Evolutionary conservation across 331 rosid genomes (phyloP), one percentile per base, ranked within the genome.

Genomic region (Saraca asoca): DNA sequence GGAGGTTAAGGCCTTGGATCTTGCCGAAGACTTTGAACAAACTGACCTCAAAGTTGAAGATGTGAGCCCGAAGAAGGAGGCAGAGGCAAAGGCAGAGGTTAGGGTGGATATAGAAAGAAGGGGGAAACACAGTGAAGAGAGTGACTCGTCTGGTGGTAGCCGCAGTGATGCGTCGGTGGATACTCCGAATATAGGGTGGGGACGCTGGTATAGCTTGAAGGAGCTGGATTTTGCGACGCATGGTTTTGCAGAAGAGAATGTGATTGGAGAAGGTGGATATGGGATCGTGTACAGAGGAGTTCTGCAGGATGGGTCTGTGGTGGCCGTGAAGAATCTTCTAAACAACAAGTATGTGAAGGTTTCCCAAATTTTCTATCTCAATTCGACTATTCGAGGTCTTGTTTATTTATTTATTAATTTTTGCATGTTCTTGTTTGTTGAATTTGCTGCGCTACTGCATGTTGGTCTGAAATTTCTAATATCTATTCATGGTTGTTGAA

Each of bases 221-320:
- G 98, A 94, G 60, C 86, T 94, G 58, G 87, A 85, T 56, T 9
- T 51, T 0, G 98, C 96, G 43, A 94, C 98, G 5, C 80, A 84
- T 73, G 90, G 84, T 6, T 94, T 94, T 37, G 39, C 88, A 0
- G 75, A 76, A 5, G 82, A 74, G 80, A 94, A 90, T 79, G 86
- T 94, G 67, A 88, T 94, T 64, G 98, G 98, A 7, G 98, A 90
- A 79, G 98, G 98, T 9, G 98, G 98, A 1, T 94, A 94, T 66
- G 98, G 96, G 7, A 53, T 94, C 58, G 98, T 94, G 15, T 94
- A 84, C 74, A 79, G 87, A 71, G 98, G 98, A 9, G 58, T 74
- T 58, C 43, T 84, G 54, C 83, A 73, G 59, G 97, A 94, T 73
- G 90, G 88, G 0, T 86, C 92, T 39, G 89, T 85, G 5, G 88